These are phyloP conservation scores for Pyropia yezoensis DNA, from an alignment of 23 red algal species.

Conservation along the genomic window DNA sequence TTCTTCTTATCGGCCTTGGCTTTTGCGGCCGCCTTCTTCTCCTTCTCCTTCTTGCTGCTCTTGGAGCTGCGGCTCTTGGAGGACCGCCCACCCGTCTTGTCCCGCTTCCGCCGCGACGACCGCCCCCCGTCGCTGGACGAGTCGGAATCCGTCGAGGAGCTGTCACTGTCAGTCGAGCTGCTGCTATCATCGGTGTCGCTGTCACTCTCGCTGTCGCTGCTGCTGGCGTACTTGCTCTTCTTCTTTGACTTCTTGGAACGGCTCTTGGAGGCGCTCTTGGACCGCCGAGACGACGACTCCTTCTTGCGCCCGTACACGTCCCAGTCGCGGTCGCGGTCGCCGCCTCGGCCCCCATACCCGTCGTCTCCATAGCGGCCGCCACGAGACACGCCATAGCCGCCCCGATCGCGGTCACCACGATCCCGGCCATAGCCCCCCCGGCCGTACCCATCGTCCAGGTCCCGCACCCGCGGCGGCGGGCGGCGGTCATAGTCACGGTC, in stretches of 20 bases:
- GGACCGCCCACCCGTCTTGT: constrained; percentile 12
- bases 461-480: constrained; percentile 7
- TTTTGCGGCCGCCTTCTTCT: constrained; percentile 1
- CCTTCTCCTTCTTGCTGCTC: too few relatives aligned
- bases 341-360: constrained; percentile 28
- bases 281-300: constrained; percentile 25
- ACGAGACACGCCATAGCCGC: constrained; percentile 4
- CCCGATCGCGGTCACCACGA: not conserved
- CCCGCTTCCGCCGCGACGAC: constrained; percentile 21
- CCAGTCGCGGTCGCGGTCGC: constrained; percentile 20
- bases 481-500: constrained; percentile 27
- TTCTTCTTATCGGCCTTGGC: constrained; percentile 35
- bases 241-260: constrained; percentile 49
- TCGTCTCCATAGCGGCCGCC: constrained; percentile 32
- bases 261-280: constrained; percentile 35
- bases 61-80: too few relatives aligned
- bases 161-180: too few relatives aligned
- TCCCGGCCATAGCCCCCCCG: not conserved
- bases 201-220: constrained; percentile 25
- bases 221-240: constrained; percentile 26
- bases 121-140: constrained; percentile 24
- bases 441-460: not conserved
- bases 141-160: constrained; percentile 10
- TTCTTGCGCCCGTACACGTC: constrained; percentile 46
- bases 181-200: constrained; percentile 2